Evolutionary conservation across 345 rosid genomes (phyloP).

Genomic region (Euphorbia lathyris): DNA sequence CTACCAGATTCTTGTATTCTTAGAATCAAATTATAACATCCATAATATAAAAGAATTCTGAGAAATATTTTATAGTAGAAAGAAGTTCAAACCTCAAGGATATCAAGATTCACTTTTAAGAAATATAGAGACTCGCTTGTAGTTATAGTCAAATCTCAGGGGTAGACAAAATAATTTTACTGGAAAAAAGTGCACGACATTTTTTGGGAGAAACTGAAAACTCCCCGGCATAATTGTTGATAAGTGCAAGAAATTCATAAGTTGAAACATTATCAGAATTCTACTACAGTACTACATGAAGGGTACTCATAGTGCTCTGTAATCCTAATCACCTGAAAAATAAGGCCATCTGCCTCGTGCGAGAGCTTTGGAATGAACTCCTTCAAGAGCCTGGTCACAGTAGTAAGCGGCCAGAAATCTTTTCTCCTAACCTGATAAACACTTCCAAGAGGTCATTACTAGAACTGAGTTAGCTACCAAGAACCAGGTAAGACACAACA

Average conservation of each 20-base stretch:
- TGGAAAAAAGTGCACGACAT: neutral
- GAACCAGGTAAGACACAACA: neutral
- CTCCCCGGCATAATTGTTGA: neutral
- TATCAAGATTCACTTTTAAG: neutral
- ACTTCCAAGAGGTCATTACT: constrained; percentile 16
- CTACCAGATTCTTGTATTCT: neutral
- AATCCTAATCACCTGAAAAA: constrained; percentile 73
- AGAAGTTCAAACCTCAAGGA: neutral
- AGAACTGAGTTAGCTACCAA: constrained; percentile 11
- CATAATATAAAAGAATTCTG: neutral
- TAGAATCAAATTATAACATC: neutral
- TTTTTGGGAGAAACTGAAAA: neutral
- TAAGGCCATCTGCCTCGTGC: constrained; percentile 96
- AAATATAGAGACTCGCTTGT: neutral
- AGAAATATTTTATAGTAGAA: neutral
- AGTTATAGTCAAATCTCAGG: neutral
- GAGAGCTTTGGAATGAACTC: constrained; percentile 95
- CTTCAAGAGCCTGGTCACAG: constrained; percentile 76
- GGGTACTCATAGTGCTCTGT: neutral
- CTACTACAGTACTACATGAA: neutral
- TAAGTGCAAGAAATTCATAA: neutral
- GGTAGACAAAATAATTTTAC: neutral
- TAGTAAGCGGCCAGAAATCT: constrained; percentile 95
- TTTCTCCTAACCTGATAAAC: constrained; percentile 83
- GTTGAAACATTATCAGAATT: neutral